phyloP scores from a whole-genome alignment of 257 asterid species.

The Nicotiana benthamiana region DNA sequence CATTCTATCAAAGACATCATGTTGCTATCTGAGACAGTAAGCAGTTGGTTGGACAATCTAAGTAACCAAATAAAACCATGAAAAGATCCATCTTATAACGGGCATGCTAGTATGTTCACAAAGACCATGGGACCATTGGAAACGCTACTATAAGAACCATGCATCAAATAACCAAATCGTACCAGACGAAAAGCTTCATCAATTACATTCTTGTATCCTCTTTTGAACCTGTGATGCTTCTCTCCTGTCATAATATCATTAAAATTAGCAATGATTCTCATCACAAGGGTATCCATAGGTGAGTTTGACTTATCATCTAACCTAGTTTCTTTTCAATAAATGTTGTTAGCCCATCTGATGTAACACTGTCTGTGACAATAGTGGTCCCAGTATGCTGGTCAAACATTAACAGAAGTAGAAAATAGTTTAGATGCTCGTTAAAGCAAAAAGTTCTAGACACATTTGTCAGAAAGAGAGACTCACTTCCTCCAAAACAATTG shows the following conservation, averaged over 20 bases:
- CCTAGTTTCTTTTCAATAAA: conserved; percentile 92
- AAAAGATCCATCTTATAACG: not conserved
- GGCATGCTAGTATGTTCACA: not conserved
- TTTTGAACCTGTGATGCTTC: conserved; percentile 87
- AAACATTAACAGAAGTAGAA: conserved; percentile 13
- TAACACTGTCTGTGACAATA: conserved; percentile 94
- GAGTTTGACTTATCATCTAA: conserved; percentile 25
- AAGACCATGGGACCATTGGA: not conserved
- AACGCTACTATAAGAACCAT: not conserved
- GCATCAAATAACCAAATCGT: conserved; percentile 15
- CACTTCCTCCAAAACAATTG: conserved; percentile 94
- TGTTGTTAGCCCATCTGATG: conserved; percentile 93
- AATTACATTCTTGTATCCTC: conserved; percentile 99
- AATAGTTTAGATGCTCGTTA: conserved; percentile 14
- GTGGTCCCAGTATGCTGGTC: conserved; percentile 94
- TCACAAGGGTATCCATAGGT: conserved; percentile 15
- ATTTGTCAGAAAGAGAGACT: conserved; percentile 16
- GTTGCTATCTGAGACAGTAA: not conserved
- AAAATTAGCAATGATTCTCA: conserved; percentile 1
- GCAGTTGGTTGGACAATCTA: not conserved
- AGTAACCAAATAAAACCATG: not conserved
- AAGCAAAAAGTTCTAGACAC: not conserved
- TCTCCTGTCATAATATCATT: conserved; percentile 55
- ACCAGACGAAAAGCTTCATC: conserved; percentile 98
- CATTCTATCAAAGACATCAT: not conserved